Evolutionary conservation across 768 basidiomycete species (phyloP).

Genomic region (Hebeloma cylindrosporum): DNA sequence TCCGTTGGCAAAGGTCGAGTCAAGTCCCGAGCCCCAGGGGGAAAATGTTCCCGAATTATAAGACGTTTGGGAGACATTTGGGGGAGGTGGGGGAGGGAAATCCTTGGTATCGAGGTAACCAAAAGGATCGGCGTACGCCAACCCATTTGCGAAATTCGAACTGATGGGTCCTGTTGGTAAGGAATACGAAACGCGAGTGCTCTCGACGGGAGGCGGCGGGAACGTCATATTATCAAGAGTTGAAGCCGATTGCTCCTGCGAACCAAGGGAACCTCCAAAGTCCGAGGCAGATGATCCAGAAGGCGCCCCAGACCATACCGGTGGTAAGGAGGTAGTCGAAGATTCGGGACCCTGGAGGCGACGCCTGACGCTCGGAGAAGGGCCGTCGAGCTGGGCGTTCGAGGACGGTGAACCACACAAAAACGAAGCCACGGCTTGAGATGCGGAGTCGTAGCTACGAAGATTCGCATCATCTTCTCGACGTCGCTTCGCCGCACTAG

Average conservation of each 20-base stretch:
- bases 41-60: conserved; percentile 36
- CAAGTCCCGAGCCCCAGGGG: conserved; percentile 33
- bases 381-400: conserved; percentile 24
- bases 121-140: conserved; percentile 49
- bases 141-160: conserved; percentile 7
- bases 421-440: conserved; percentile 51
- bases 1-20: conserved; percentile 26
- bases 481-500: conserved; percentile 48
- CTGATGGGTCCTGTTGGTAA: background rate
- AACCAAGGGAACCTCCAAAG: conserved; percentile 11
- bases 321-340: conserved; percentile 15
- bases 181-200: conserved; percentile 1
- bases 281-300: conserved; percentile 21
- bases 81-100: conserved; percentile 29
- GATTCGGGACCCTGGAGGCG: conserved; percentile 29
- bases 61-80: conserved; percentile 31
- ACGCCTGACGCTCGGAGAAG: conserved; percentile 35
- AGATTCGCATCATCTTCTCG: conserved; percentile 55
- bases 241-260: conserved; percentile 20
- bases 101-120: conserved; percentile 51
- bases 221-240: conserved; percentile 32
- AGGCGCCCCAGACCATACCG: conserved; percentile 11
- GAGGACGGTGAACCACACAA: conserved; percentile 39
- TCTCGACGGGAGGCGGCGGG: conserved; percentile 14
- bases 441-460: conserved; percentile 56